phyloP scores from a whole-genome alignment of 495 filamentous ascomycete genomes.

The Thermothielavioides terrestris region DNA sequence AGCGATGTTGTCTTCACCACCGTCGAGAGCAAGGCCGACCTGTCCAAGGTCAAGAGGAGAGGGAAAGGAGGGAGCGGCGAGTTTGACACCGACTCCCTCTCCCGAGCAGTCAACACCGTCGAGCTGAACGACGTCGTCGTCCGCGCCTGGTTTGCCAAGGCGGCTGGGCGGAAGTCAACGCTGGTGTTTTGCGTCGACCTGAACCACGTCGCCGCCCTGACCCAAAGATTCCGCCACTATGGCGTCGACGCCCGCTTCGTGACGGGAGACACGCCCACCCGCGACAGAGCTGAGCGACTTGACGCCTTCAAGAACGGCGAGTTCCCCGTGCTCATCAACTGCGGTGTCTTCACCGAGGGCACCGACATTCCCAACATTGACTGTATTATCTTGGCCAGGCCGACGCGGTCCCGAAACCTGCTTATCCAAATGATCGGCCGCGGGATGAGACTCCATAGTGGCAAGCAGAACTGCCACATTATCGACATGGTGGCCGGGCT shows the following conservation, averaged over 20 bases:
- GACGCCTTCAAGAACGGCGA: constrained; percentile 65
- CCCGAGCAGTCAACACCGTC: constrained; percentile 68
- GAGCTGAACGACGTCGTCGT: constrained; percentile 74
- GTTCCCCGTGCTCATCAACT: constrained; percentile 87
- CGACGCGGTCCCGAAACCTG: constrained; percentile 82
- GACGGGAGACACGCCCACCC: constrained; percentile 63
- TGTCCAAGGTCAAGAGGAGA: constrained; percentile 49
- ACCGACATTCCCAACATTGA: constrained; percentile 98
- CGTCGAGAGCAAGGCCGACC: constrained; percentile 68
- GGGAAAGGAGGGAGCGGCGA: constrained; percentile 59
- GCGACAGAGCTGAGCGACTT: constrained; percentile 55
- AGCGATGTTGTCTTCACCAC: constrained; percentile 88
- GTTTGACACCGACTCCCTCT: constrained; percentile 65
- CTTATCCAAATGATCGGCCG: constrained; percentile 97
- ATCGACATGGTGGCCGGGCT: constrained; percentile 93
- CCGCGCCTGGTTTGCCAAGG: constrained; percentile 73
- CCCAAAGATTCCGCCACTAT: constrained; percentile 60
- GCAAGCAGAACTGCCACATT: constrained; percentile 83
- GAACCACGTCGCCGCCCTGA: constrained; percentile 65
- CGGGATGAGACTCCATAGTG: constrained; percentile 72
- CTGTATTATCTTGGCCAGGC: constrained; percentile 79
- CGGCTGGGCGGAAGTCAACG: constrained; percentile 65
- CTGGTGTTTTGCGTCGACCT: constrained; percentile 90
- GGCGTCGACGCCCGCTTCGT: constrained; percentile 79
- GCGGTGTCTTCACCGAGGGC: constrained; percentile 90